Percentiles rank a stretch among this genome's conserved stretches.
Evolutionary conservation across 2,329 filamentous ascomycete genomes (phyloP).

Genomic region (Colletotrichum karsti): DNA sequence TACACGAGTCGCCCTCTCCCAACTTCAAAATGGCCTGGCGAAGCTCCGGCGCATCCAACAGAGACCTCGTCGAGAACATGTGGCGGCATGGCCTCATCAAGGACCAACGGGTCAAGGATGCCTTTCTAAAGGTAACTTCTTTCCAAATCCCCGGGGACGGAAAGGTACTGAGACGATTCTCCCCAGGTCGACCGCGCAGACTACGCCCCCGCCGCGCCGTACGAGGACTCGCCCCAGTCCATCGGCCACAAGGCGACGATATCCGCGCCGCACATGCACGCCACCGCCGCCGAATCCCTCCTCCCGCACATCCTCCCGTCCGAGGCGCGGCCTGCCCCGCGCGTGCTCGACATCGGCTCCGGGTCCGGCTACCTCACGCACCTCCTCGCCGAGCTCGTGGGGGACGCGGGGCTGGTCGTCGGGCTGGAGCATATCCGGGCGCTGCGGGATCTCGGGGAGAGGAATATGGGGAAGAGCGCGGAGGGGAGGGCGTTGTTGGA

Average conservation of each 20-base stretch:
- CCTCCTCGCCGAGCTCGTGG: conserved; percentile 82
- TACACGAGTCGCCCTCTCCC: not conserved
- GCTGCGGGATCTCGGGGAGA: conserved; percentile 68
- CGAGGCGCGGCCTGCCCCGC: conserved; percentile 42
- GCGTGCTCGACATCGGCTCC: conserved; percentile 78
- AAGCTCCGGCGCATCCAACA: conserved; percentile 79
- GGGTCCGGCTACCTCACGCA: conserved; percentile 89
- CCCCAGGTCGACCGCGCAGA: conserved; percentile 84
- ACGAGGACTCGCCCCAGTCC: conserved; percentile 66
- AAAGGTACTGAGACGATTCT: not conserved
- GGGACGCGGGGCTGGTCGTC: conserved; percentile 62
- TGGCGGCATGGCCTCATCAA: conserved; percentile 76
- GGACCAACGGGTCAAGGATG: conserved; percentile 75
- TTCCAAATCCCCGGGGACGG: no score
- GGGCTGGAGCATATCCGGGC: conserved; percentile 78
- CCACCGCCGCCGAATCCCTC: conserved; percentile 59
- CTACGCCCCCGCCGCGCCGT: conserved; percentile 77
- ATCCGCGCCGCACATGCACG: conserved; percentile 70
- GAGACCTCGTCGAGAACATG: conserved; percentile 81
- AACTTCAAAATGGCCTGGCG: conserved; percentile 83
- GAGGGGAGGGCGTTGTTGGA: conserved; percentile 69
- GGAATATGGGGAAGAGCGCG: conserved; percentile 72
- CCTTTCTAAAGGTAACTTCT: conserved; percentile 80
- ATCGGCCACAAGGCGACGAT: conserved; percentile 67
- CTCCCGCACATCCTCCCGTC: conserved; percentile 52